Base-by-base conservation (phyloP, 768 basidiomycete species). In the Calocybe indica region DNA sequence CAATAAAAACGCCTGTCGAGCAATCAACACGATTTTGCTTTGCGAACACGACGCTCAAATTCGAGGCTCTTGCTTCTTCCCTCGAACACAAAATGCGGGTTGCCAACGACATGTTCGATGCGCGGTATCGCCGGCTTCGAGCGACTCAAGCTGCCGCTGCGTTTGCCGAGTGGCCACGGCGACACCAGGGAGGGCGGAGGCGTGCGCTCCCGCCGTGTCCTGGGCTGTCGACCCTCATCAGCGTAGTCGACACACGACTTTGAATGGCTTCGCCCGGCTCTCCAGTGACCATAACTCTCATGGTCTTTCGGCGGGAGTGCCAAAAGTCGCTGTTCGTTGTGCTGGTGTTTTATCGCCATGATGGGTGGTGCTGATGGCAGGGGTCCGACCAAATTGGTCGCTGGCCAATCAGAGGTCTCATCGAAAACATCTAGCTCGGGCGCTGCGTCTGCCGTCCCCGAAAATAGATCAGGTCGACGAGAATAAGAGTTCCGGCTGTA, bases 21-120 rank as follows among this genome's bases (percentile, higher is more conserved):
- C 7, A 6, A 22, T 29, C 41, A 43, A 22, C 14, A 4, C 11
- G 36, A 37, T 37, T 11, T 33, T 13, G n/a, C 30, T 14, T 14
- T 28, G 6, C 38, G 35, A 7, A 40, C 37, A 14, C 10, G 11
- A 9, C 6, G 42, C 5, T 29, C 29, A 12, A 28, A 43, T 43
- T 58, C 58, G 5, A 58, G 49, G 43, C 61, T 62, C 39, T 50
- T 55, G 28, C 56, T 58, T 48, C 59, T 55, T 28, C 40, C 50
- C 10, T 52, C 15, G 6, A 22, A 22, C 22, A 22, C 22, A 22
- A 22, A 22, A 2, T 22, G 22, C 22, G 22, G 22, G 22, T 22
- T 22, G 22, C 22, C 22, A 22, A 22, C 22, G 22, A 22, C 22
- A 22, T 4, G 22, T 22, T 22, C 22, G 22, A 22, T 4, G 22